Conservation (phyloP, 495 filamentous ascomycete species). For the Hyaloscypha hepaticicola region DNA sequence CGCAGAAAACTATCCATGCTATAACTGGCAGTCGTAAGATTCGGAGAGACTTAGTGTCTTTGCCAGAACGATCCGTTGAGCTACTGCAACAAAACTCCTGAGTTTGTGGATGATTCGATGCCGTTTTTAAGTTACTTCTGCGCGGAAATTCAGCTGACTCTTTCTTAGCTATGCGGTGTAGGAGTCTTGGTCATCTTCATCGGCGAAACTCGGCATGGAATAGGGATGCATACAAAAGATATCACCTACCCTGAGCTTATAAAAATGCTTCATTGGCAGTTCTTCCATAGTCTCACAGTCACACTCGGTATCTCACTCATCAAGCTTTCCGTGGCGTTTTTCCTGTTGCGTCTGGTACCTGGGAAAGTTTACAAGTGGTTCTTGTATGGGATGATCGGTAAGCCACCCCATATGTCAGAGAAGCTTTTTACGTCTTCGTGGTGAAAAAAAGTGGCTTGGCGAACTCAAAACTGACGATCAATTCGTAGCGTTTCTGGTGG, state of each 20-base stretch:
- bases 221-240: slow-evolving; percentile 39
- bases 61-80: no score
- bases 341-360: slow-evolving; percentile 39
- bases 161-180: slow-evolving; percentile 13
- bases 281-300: slow-evolving; percentile 35
- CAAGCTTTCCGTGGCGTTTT: slow-evolving; percentile 29
- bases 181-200: slow-evolving; percentile 23
- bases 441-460: neutral
- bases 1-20: neutral
- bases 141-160: neutral
- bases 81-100: slow-evolving; percentile 26
- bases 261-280: slow-evolving; percentile 42
- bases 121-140: no score
- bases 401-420: neutral
- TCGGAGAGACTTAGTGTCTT: no score
- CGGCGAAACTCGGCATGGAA: slow-evolving; percentile 34
- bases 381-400: slow-evolving; percentile 27
- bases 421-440: neutral
- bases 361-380: slow-evolving; percentile 36
- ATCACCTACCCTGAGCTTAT: slow-evolving; percentile 30
- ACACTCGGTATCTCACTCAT: slow-evolving; percentile 32
- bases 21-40: neutral
- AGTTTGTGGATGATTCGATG: no score
- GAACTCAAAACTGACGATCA: neutral
- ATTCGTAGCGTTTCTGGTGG: slow-evolving; percentile 34